A percentile compares a stretch with the other conserved stretches of the same genome.
phyloP scores from a whole-genome alignment of 2,329 filamentous ascomycete genomes.

The Anthostomella pinea region DNA sequence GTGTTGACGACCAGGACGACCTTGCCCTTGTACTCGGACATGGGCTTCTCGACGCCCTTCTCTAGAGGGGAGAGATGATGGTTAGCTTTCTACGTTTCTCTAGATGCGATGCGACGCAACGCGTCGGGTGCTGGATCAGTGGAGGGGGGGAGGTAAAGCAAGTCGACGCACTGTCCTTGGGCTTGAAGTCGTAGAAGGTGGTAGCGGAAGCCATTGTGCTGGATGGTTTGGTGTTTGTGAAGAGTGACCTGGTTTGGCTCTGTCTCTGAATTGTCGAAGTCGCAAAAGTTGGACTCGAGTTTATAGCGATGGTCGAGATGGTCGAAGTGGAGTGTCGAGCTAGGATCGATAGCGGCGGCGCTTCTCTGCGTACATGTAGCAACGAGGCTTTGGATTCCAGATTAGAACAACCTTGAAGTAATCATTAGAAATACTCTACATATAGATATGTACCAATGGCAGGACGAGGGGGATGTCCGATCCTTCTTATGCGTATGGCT shows the following conservation, averaged over 20 bases:
- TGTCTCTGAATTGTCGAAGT: too few species aligned
- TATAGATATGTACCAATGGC: slow-evolving; percentile 5
- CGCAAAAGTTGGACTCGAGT: slow-evolving; percentile 13
- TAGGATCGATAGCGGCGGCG: too few species aligned
- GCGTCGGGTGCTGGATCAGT: too few species aligned
- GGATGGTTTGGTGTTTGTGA: slow-evolving; percentile 13
- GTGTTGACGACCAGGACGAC: slow-evolving; percentile 97
- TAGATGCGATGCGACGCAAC: too few species aligned
- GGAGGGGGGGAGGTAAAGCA: slow-evolving; percentile 2
- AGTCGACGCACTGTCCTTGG: slow-evolving; percentile 71
- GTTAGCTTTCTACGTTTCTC: slow-evolving; percentile 9
- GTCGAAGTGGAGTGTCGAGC: too few species aligned
- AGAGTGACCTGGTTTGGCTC: slow-evolving; percentile 5
- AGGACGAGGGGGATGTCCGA: slow-evolving; percentile 9
- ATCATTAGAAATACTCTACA: too few species aligned
- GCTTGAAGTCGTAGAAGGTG: slow-evolving; percentile 79
- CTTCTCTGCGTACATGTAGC: too few species aligned
- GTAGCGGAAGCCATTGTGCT: slow-evolving; percentile 64
- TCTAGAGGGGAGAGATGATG: slow-evolving; percentile 45
- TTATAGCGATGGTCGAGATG: too few species aligned
- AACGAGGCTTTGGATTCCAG: too few species aligned
- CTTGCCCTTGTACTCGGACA: slow-evolving; percentile 78
- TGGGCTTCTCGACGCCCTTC: slow-evolving; percentile 67
- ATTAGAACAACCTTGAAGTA: too few species aligned
- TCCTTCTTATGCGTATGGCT: slow-evolving; percentile 15